Evolutionary conservation across 2,329 filamentous ascomycete species (phyloP).

Genomic region (Daldinia eschscholtzii): DNA sequence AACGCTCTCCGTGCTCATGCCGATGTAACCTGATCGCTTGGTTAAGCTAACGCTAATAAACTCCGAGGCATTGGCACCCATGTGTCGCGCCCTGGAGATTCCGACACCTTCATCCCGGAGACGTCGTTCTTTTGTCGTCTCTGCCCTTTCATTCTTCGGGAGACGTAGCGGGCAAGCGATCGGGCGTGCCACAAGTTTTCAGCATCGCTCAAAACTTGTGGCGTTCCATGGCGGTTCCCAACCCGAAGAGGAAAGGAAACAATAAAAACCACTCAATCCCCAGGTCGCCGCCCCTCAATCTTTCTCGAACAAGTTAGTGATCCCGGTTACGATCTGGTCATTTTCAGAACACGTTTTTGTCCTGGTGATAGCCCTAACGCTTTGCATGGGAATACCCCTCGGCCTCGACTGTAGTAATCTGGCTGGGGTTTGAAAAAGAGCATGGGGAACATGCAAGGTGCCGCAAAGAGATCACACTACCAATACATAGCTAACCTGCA

Average conservation of each 20-base stretch:
- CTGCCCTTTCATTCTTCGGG: constrained; percentile 15
- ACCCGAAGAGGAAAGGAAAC: constrained; percentile 16
- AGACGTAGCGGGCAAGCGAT: constrained; percentile 15
- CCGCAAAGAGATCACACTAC: constrained; percentile 45
- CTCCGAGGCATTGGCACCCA: constrained; percentile 42
- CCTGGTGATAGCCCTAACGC: constrained; percentile 41
- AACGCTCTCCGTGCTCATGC: constrained; percentile 44
- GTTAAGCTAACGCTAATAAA: constrained; percentile 43
- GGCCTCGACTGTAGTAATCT: constrained; percentile 38
- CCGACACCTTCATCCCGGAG: constrained; percentile 27
- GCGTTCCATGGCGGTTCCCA: constrained; percentile 41
- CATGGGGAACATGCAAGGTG: constrained; percentile 45
- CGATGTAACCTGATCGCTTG: constrained; percentile 50
- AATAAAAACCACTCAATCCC: background rate
- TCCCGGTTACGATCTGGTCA: constrained; percentile 40
- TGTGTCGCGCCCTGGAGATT: constrained; percentile 35
- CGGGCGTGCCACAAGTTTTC: constrained; percentile 29
- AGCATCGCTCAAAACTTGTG: constrained; percentile 42
- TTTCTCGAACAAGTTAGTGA: constrained; percentile 42
- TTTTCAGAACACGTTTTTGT: constrained; percentile 40
- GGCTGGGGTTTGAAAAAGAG: constrained; percentile 33
- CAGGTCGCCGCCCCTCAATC: constrained; percentile 41
- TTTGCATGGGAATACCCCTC: constrained; percentile 27
- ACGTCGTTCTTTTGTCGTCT: constrained; percentile 22
- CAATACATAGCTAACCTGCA: constrained; percentile 39